phyloP scores from a whole-genome alignment of 2,329 filamentous ascomycete genomes.

The Calonectria pauciramosa region DNA sequence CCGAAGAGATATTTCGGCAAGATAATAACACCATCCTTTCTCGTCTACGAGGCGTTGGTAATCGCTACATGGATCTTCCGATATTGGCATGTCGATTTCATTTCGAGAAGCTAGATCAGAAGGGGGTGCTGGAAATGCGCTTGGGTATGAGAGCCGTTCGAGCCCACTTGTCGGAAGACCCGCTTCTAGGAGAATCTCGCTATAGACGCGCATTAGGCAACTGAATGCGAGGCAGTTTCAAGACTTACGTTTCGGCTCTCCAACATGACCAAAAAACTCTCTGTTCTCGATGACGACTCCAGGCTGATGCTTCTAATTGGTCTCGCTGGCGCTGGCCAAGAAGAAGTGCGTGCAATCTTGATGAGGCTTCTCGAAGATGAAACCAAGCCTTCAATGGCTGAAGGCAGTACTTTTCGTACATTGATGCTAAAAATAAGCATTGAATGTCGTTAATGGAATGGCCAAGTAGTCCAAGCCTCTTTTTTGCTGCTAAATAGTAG shows the following conservation, averaged over 20 bases:
- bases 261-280: constrained; percentile 28
- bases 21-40: constrained; percentile 30
- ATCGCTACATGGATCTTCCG: neutral
- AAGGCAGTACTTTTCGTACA: constrained; percentile 28
- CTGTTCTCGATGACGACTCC: constrained; percentile 23
- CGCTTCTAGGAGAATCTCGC: constrained; percentile 23
- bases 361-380: constrained; percentile 23
- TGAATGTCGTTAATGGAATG: constrained; percentile 27
- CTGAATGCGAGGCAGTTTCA: neutral
- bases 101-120: constrained; percentile 1
- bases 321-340: constrained; percentile 19
- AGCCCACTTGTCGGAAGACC: constrained; percentile 22
- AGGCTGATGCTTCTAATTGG: neutral
- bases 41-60: constrained; percentile 27
- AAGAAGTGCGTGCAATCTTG: constrained; percentile 18
- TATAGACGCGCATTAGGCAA: neutral
- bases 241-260: constrained; percentile 28
- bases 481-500: constrained; percentile 26
- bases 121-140: constrained; percentile 21
- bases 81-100: neutral
- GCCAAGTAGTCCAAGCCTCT: constrained; percentile 24
- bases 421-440: constrained; percentile 25
- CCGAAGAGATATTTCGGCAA: constrained; percentile 25
- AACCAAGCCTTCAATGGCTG: constrained; percentile 28
- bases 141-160: constrained; percentile 22